Percentiles rank a stretch among this genome's conserved stretches.
These are phyloP conservation scores for Penicillium sp. DNA, from an alignment of 2,329 filamentous ascomycete genomes.

Conservation along the genomic window DNA sequence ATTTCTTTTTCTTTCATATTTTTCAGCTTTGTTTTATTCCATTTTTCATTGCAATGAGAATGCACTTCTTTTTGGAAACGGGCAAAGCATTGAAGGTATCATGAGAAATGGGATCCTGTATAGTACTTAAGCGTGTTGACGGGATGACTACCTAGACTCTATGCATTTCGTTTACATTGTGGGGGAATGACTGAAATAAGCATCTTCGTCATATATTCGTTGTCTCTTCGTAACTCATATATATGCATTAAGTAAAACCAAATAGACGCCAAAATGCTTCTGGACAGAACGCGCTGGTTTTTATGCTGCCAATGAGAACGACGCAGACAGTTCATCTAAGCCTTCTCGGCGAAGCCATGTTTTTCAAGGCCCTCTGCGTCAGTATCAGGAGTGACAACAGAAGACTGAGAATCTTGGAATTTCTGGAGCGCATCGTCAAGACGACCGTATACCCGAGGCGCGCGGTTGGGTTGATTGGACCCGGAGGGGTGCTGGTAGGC, in stretches of 20 bases:
- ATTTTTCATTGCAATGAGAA: neutral
- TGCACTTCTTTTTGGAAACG: conserved; percentile 7
- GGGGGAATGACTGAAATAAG: neutral
- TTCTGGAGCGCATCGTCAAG: conserved; percentile 52
- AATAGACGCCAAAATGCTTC: neutral
- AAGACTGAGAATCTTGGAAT: conserved; percentile 51
- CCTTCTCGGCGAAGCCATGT: conserved; percentile 57
- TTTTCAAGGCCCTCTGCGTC: conserved; percentile 54
- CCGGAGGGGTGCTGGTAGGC: conserved; percentile 80
- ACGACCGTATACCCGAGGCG: conserved; percentile 65
- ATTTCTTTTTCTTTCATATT: neutral
- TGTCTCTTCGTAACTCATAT: neutral
- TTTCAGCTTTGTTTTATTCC: neutral
- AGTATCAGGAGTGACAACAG: conserved; percentile 52
- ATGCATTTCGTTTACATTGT: neutral
- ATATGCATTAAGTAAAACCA: conserved; percentile 8
- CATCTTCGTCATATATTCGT: neutral
- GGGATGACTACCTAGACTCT: conserved; percentile 4
- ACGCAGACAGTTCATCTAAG: conserved; percentile 3
- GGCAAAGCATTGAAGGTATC: conserved; percentile 14
- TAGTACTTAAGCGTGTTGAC: conserved; percentile 19
- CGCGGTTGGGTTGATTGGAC: conserved; percentile 62
- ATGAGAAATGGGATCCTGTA: conserved; percentile 22
- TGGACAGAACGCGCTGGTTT: neutral
- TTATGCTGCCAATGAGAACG: neutral